Evolutionary conservation across 2,329 filamentous ascomycete genomes (phyloP).

Genomic region (Myriosclerotinia duriaeana): DNA sequence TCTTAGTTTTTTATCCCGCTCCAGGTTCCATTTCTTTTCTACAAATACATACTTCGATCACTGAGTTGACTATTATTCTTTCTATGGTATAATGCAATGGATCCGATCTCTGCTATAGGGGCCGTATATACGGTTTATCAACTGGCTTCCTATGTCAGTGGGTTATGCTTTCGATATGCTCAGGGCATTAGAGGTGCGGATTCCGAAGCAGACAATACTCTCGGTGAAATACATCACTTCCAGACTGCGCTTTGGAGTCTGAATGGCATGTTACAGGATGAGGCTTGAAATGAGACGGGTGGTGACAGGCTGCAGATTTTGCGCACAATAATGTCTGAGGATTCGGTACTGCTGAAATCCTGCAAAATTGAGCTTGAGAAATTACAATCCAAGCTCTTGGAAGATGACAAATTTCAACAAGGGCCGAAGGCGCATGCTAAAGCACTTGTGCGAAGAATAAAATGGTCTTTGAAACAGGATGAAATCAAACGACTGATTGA

Average conservation of each 20-base stretch:
- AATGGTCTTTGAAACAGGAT: background rate
- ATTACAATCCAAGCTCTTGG: background rate
- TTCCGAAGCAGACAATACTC: background rate
- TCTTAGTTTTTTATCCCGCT: too few species aligned
- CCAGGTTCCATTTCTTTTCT: too few species aligned
- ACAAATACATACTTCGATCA: too few species aligned
- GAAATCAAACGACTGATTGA: slow-evolving; percentile 6
- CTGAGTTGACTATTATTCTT: too few species aligned
- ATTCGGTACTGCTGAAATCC: background rate
- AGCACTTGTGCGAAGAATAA: background rate
- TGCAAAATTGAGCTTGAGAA: background rate
- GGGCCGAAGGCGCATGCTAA: background rate
- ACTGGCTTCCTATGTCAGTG: background rate
- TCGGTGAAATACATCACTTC: background rate
- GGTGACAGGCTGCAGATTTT: background rate
- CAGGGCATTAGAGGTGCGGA: background rate
- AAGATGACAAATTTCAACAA: background rate
- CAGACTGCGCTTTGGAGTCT: background rate
- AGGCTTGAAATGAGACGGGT: background rate
- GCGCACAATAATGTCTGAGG: background rate
- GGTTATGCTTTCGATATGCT: background rate
- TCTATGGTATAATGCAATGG: too few species aligned
- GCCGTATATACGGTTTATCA: background rate
- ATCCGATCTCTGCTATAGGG: too few species aligned
- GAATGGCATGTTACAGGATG: slow-evolving; percentile 1